Percentiles rank a stretch among this genome's conserved stretches.
Evolutionary conservation across 345 rosid genomes (phyloP).

Genomic region (Geranium brycei): DNA sequence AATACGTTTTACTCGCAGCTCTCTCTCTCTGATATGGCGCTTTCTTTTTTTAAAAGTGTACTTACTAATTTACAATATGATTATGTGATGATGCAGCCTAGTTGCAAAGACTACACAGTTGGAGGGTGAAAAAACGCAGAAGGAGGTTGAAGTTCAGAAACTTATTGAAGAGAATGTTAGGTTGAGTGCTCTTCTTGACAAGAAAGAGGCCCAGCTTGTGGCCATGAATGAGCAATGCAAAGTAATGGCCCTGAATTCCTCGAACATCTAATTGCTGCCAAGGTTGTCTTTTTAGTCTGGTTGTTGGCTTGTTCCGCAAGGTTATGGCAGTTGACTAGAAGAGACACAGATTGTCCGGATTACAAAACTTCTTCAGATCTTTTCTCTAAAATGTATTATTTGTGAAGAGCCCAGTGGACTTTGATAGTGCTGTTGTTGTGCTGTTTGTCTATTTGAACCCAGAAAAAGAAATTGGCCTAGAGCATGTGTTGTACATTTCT

Average conservation of each 20-base stretch:
- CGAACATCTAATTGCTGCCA: not conserved
- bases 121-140: slow-evolving; percentile 2
- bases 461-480: not conserved
- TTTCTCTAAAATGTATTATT: not conserved
- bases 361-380: not conserved
- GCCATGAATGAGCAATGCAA: slow-evolving; percentile 1
- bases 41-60: not conserved
- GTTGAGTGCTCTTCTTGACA: slow-evolving; percentile 3
- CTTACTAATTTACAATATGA: not conserved
- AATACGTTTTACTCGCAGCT: too few species aligned
- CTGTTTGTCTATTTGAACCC: not conserved
- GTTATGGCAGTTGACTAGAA: too few species aligned
- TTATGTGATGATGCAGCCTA: not conserved
- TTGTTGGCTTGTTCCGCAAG: too few species aligned
- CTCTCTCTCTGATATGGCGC: not conserved
- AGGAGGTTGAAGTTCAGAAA: not conserved
- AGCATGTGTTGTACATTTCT: too few species aligned
- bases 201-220: slow-evolving; percentile 1
- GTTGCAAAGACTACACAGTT: slow-evolving; percentile 2
- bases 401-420: not conserved
- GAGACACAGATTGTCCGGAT: too few species aligned
- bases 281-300: not conserved
- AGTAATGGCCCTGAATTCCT: not conserved
- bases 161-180: slow-evolving; percentile 1
- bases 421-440: not conserved